Evolutionary conservation across 148 eudicot genomes (phyloP).

Genomic region (Arctostaphylos glauca): DNA sequence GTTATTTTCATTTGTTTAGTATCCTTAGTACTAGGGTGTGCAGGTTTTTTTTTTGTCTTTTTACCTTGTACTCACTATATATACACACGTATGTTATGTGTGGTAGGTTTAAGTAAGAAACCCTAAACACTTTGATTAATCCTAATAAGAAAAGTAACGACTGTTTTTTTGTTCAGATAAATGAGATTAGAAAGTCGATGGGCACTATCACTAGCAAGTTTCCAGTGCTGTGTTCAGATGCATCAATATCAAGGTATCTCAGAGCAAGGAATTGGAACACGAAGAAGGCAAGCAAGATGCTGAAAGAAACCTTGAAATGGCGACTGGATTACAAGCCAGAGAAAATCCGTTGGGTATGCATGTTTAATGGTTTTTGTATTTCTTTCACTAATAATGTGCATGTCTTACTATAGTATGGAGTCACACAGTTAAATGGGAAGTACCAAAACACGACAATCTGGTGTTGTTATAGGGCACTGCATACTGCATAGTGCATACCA

Average conservation of each 20-base stretch:
- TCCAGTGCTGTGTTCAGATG: conserved; percentile 34
- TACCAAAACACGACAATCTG: background rate
- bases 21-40: too few relatives aligned
- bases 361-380: background rate
- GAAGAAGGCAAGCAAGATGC: conserved; percentile 40
- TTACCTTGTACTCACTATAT: background rate
- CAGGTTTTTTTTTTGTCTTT: background rate
- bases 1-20: too few relatives aligned
- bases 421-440: background rate
- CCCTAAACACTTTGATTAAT: background rate
- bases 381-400: background rate
- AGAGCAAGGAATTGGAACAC: conserved; percentile 47
- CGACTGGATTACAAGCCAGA: conserved; percentile 39
- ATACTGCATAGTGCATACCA: background rate
- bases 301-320: conserved; percentile 42
- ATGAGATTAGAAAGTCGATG: conserved; percentile 34
- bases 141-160: background rate
- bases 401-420: background rate
- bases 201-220: conserved; percentile 31
- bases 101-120: background rate
- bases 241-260: conserved; percentile 38
- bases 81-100: too few relatives aligned
- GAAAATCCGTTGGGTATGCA: conserved; percentile 38
- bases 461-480: background rate
- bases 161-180: conserved; percentile 25